A percentile compares a stretch with the other conserved stretches of the same genome.
These are phyloP conservation scores for Metschnikowia proteae DNA, from an alignment of 805 yeast species.

Conservation along the genomic window DNA sequence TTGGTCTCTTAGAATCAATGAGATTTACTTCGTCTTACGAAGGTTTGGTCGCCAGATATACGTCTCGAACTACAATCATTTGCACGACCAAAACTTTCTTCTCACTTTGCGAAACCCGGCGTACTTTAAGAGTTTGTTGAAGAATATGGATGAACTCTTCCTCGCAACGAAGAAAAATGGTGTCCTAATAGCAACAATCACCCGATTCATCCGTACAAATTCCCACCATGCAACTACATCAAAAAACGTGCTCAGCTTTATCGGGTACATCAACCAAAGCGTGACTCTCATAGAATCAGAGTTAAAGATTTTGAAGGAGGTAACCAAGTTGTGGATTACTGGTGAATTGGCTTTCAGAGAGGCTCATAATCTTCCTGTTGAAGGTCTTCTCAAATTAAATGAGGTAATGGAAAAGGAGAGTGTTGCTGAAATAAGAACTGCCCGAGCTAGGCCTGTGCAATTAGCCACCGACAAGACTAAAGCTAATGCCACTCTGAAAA, in stretches of 20 bases:
- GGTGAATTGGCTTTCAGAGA: constrained; percentile 42
- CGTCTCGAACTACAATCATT: constrained; percentile 40
- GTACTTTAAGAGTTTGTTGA: constrained; percentile 18
- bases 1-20: constrained; percentile 45
- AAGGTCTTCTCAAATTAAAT: constrained; percentile 19
- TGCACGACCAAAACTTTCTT: constrained; percentile 41
- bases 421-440: constrained; percentile 6
- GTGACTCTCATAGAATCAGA: constrained; percentile 27
- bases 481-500: not conserved
- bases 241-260: constrained; percentile 37
- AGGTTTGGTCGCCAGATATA: constrained; percentile 46
- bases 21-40: constrained; percentile 45
- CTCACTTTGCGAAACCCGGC: constrained; percentile 22
- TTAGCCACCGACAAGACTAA: constrained; percentile 5
- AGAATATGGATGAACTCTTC: constrained; percentile 35
- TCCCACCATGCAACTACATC: constrained; percentile 31
- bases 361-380: constrained; percentile 28
- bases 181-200: constrained; percentile 44
- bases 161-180: constrained; percentile 48
- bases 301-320: constrained; percentile 31
- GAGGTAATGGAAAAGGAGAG: constrained; percentile 11
- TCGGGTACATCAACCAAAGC: constrained; percentile 42
- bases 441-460: constrained; percentile 3
- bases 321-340: constrained; percentile 41
- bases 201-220: constrained; percentile 43